Evolutionary conservation across 2,329 filamentous ascomycete genomes (phyloP), one percentile per base, ranked within the genome.

Genomic region (Zymoseptoria brevis): DNA sequence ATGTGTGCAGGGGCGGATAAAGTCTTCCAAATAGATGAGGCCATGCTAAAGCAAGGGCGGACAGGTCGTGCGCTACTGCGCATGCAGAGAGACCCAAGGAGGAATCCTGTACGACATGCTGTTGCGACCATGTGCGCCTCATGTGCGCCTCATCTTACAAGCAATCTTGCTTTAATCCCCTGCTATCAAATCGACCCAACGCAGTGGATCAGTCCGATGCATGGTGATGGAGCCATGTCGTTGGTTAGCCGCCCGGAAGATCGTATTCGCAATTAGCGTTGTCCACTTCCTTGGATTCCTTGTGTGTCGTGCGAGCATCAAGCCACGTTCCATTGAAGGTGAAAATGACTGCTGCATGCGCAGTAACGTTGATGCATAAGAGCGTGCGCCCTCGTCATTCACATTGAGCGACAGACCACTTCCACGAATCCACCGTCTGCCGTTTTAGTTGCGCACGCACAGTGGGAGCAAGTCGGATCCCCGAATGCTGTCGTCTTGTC

Each of bases 251-350:
- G 58, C 62, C 58, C 61, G 56, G 60, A 49, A 54, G 57, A 64
- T 64, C 58, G 57, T 48, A 60, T 62, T 62, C 59, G 62, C 53
- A 57, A 60, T 56, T 55, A 56, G 59, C 54, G 58, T 9, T 16
- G 56, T 49, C 57, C 56, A 55, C 54, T 58, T 35, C 50, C 24
- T 53, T 64, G 62, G 60, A 41, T 16, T 16, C 35, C 4, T 56
- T 49, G 53, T 50, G 11, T 41, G 16, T 41, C 16, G 35, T 16
- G 35, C 35, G 16, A 6, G 35, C 35, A 16, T 5, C 11, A 41
- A 41, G 35, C 35, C 35, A 41, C 35, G 16, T 41, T 41, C 11
- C 35, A 13, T 4, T 6, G 35, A 41, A 4, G 6, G 4, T 13
- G 35, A 11, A 13, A 3, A 4, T 5, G 16, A 41, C 35, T 41